Conservation (phyloP, 495 filamentous ascomycete genomes). For the Tuber magnatum region DNA sequence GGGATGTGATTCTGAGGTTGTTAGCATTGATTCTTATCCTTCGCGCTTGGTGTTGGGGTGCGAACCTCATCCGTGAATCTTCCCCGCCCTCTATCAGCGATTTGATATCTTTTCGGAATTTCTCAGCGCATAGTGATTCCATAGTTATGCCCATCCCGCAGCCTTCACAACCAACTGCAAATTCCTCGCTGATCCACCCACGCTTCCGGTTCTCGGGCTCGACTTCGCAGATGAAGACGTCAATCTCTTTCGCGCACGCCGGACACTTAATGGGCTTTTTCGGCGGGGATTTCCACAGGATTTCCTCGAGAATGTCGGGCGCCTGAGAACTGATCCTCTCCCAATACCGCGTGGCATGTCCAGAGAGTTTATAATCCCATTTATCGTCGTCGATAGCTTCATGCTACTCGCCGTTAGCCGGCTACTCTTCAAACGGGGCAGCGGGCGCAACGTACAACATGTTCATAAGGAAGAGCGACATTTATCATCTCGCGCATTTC, state of each 20-base stretch:
- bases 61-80: slow-evolving; percentile 21
- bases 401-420: slow-evolving; percentile 37
- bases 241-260: slow-evolving; percentile 14
- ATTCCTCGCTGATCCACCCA: slow-evolving; percentile 25
- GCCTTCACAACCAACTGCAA: slow-evolving; percentile 6
- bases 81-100: slow-evolving; percentile 10
- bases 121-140: slow-evolving; percentile 14
- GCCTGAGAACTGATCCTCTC: slow-evolving; percentile 46
- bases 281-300: slow-evolving; percentile 27
- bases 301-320: slow-evolving; percentile 50
- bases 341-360: slow-evolving; percentile 47
- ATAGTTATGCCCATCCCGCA: slow-evolving; percentile 13
- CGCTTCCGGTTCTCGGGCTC: slow-evolving; percentile 18
- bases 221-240: slow-evolving; percentile 21
- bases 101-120: slow-evolving; percentile 17
- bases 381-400: slow-evolving; percentile 56
- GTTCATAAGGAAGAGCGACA: slow-evolving; percentile 64
- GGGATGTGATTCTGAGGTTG: slow-evolving; percentile 18
- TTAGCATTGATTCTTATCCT: neutral
- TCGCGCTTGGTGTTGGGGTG: neutral
- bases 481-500: slow-evolving; percentile 56
- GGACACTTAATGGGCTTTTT: slow-evolving; percentile 24
- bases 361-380: slow-evolving; percentile 56
- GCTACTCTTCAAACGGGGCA: neutral
- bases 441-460: slow-evolving; percentile 43